Base-by-base conservation (phyloP, 345 rosid species). In the Eucalyptus lansdowneana region DNA sequence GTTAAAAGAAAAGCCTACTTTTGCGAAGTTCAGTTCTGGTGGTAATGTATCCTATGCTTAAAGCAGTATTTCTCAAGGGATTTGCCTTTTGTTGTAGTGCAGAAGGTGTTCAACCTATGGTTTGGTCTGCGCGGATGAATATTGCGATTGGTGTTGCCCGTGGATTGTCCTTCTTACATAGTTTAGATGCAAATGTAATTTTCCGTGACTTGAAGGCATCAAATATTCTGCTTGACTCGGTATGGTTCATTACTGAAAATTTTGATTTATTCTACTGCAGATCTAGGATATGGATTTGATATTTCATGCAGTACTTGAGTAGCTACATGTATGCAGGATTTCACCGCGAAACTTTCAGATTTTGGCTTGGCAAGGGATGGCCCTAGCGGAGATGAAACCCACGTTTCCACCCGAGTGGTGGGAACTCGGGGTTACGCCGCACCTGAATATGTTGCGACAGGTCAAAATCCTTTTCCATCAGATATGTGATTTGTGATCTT, bases 401-500 rank as follows among this genome's bases (percentile, higher is more conserved):
- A 96, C 86, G 99, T 97, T 50, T 96, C 99, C 29, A 96, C 99
- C 24, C 93, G 94, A 94, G 96, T 96, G 49, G 90, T 96, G 9
- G 99, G 99, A 90, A 97, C 99, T 88, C 94, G 89, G 88, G 99
- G 99, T 89, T 97, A 96, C 76, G 99, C 99, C 72, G 99, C 99
- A 58, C 98, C 98, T 4, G 99, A 97, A 81, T 97, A 96, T 90
- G 93, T 97, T n/a, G 97, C 97, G 9, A 96, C 99, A 92, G 98
- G 99, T 96, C 58, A 81, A 62, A 37, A 37, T 76, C 47, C 24
- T 76, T 76, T 40, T 76, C 47, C 14, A 12, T 40, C 29, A 76
- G 27, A 76, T 40, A 21, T 3, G 14, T 76, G 83, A 76, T 76
- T 40, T 76, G 27, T 37, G 83, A 76, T 76, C 83, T 37, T 21